phyloP scores from a whole-genome alignment of 1,284 basidiomycete genomes.

The Trametes versicolor region DNA sequence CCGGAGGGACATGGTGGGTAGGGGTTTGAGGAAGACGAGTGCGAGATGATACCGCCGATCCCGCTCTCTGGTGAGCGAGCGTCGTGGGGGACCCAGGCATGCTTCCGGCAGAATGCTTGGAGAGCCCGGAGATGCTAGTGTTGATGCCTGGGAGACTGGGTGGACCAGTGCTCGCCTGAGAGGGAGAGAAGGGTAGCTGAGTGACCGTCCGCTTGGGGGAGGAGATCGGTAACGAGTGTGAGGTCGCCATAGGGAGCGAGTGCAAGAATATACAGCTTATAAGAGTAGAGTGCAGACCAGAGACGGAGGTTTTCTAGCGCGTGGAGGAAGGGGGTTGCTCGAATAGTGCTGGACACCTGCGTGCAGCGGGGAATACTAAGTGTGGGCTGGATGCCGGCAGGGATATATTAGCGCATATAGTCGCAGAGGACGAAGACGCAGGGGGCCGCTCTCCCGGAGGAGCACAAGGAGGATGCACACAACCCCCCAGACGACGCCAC shows the following conservation, averaged over 20 bases:
- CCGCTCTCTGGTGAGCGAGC: constrained; percentile 36
- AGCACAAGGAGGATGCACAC: constrained; percentile 29
- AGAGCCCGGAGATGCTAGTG: constrained; percentile 19
- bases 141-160: constrained; percentile 33
- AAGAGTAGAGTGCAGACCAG: constrained; percentile 21
- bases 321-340: constrained; percentile 11
- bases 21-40: constrained; percentile 34
- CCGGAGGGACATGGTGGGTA: constrained; percentile 26
- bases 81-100: constrained; percentile 35
- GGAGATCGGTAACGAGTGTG: constrained; percentile 45
- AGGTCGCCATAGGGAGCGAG: constrained; percentile 39
- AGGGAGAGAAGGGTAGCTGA: constrained; percentile 45
- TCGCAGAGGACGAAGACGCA: constrained; percentile 24
- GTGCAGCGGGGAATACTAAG: constrained; percentile 30
- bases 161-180: constrained; percentile 37
- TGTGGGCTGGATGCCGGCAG: constrained; percentile 28
- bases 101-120: constrained; percentile 31
- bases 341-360: constrained; percentile 28
- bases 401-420: constrained; percentile 36
- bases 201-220: constrained; percentile 41
- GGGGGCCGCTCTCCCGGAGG: constrained; percentile 31
- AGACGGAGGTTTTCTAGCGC: constrained; percentile 11
- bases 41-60: constrained; percentile 39
- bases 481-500: constrained; percentile 15
- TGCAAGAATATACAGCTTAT: constrained; percentile 39